Percentiles rank a stretch among this genome's conserved stretches.
Evolutionary conservation across 169 alveolate genomes (phyloP).

Genomic region (Babesia gibsoni): DNA sequence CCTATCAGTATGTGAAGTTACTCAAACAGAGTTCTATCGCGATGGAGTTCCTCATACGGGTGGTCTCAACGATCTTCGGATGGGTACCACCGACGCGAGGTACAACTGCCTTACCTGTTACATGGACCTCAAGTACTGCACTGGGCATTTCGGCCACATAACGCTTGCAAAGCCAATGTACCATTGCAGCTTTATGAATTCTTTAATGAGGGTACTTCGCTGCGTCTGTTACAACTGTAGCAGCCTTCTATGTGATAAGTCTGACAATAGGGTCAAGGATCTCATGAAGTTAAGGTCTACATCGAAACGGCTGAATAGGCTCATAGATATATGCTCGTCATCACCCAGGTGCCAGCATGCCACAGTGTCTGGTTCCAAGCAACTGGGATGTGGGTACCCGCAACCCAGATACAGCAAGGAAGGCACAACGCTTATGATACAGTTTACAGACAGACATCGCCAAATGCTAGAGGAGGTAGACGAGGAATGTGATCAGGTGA

Average conservation of each 20-base stretch:
- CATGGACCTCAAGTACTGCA: constrained; percentile 93
- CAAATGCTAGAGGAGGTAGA: constrained; percentile 77
- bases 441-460: constrained; percentile 73
- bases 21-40: constrained; percentile 85
- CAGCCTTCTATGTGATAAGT: constrained; percentile 82
- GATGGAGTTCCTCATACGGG: constrained; percentile 89
- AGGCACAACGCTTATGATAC: constrained; percentile 84
- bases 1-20: constrained; percentile 86
- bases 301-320: constrained; percentile 55
- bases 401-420: constrained; percentile 87
- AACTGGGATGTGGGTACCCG: constrained; percentile 86
- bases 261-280: constrained; percentile 76
- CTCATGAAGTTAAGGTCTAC: constrained; percentile 65
- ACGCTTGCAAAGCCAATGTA: constrained; percentile 93
- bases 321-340: constrained; percentile 65
- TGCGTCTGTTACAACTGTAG: constrained; percentile 96
- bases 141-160: constrained; percentile 99
- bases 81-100: constrained; percentile 96
- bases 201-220: constrained; percentile 89
- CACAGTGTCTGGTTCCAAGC: constrained; percentile 62
- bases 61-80: constrained; percentile 91
- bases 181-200: constrained; percentile 91
- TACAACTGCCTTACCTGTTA: constrained; percentile 91
- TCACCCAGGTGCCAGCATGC: constrained; percentile 66
- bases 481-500: constrained; percentile 75